A percentile compares a stretch with the other conserved stretches of the same genome.
These are phyloP conservation scores for Fibroporia radiculosa DNA, from an alignment of 768 basidiomycete species.

Conservation along the genomic window DNA sequence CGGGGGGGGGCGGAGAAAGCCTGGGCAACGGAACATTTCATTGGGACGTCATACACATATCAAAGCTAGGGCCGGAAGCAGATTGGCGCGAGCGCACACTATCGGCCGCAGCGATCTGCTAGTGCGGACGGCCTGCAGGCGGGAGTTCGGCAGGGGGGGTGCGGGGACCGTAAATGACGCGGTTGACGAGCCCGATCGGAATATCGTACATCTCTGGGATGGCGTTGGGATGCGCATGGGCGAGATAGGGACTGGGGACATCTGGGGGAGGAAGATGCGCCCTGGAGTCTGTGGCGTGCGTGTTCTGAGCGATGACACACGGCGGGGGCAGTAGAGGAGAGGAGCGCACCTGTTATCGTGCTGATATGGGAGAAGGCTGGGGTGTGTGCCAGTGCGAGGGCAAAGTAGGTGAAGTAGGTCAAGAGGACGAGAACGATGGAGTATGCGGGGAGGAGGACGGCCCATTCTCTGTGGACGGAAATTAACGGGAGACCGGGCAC, in stretches of 20 bases:
- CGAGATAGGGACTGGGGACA: constrained; percentile 37
- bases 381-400: constrained; percentile 64
- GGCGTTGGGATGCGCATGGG: constrained; percentile 35
- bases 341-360: constrained; percentile 54
- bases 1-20: neutral
- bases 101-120: constrained; percentile 4
- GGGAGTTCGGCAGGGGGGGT: neutral
- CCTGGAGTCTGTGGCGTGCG: constrained; percentile 42
- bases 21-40: neutral
- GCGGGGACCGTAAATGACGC: constrained; percentile 45
- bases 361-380: constrained; percentile 61
- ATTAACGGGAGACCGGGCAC: constrained; percentile 8
- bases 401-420: constrained; percentile 72
- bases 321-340: neutral
- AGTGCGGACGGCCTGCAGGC: neutral
- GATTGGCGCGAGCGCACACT: constrained; percentile 1
- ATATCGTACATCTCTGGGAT: constrained; percentile 73
- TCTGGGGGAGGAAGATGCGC: constrained; percentile 37
- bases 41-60: constrained; percentile 8
- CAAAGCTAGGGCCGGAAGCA: constrained; percentile 6
- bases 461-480: constrained; percentile 63
- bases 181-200: constrained; percentile 75
- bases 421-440: constrained; percentile 61
- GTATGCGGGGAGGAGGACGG: constrained; percentile 74
- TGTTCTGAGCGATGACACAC: constrained; percentile 9